Evolutionary conservation across 768 basidiomycete genomes (phyloP), one percentile per base, ranked within the genome.

Genomic region (Lentinula boryana): DNA sequence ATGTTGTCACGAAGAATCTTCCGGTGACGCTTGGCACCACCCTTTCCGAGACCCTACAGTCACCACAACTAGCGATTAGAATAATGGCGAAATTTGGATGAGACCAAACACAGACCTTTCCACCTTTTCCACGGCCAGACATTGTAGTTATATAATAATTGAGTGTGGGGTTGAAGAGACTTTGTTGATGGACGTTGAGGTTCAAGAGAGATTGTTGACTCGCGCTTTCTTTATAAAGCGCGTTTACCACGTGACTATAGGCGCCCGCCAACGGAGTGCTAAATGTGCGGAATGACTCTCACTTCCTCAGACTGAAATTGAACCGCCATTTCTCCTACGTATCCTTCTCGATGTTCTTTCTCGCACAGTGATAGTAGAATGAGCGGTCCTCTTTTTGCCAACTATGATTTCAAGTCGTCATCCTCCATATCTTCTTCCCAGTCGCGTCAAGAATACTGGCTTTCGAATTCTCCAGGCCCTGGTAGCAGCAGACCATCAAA

Each of bases 61-160:
- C 1, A n/a, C n/a, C n/a, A n/a, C n/a, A n/a, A n/a, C n/a, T n/a
- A n/a, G n/a, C n/a, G n/a, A n/a, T 27, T 56, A 10, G 27, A 59
- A 44, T n/a, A 21, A 44, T 41, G 12, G 27, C 18, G 43, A 40
- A 16, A 36, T 40, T 0, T 27, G 27, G 32, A 21, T 52, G 40
- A 51, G 21, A 43, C 32, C 1, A 1, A 10, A 43, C 12, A 43
- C n/a, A 35, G 52, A 75, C 78, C 78, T 87, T 88, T 71, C 86
- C 86, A 72, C 87, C 82, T 78, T 88, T 89, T 72, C 87, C 87
- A 71, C 87, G 86, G 72, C 87, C 88, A 73, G 86, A 87, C 86
- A 88, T 87, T 71, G 62, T 69, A 27, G n/a, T 23, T 9, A 62
- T 16, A 23, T 51, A 46, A 50, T 27, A 38, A 60, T 62, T 60